phyloP scores from a whole-genome alignment of 371 early-diverging fungal species.

The Umbelopsis sp. region DNA sequence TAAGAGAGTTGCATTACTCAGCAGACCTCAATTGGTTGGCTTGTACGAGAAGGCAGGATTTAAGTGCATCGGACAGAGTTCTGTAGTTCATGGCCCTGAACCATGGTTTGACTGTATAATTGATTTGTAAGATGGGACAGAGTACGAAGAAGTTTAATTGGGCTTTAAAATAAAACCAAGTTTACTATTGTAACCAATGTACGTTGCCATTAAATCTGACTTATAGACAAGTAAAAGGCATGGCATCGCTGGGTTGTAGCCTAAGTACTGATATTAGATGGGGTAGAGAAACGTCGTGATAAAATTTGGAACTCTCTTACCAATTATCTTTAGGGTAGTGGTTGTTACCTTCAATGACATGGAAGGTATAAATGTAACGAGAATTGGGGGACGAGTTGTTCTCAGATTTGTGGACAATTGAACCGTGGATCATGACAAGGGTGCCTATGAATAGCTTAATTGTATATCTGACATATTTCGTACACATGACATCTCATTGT shows the following conservation, averaged over 20 bases:
- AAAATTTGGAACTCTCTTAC: conserved; percentile 27
- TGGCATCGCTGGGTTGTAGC: conserved; percentile 25
- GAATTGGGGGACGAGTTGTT: conserved; percentile 79
- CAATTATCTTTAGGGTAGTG: conserved; percentile 73
- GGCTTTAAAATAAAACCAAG: too few species aligned
- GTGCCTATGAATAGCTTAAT: conserved; percentile 53
- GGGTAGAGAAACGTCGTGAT: not conserved
- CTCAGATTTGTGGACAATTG: conserved; percentile 82
- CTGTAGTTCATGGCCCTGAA: conserved; percentile 68
- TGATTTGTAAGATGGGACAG: conserved; percentile 26
- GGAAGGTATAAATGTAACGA: conserved; percentile 94
- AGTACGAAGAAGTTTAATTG: too few species aligned
- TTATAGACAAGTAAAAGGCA: conserved; percentile 19
- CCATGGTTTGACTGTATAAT: conserved; percentile 57
- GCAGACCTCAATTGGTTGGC: conserved; percentile 54
- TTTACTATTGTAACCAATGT: too few species aligned
- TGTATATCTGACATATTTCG: not conserved
- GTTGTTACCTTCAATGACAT: conserved; percentile 81
- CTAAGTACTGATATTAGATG: conserved; percentile 12
- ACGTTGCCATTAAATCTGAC: not conserved
- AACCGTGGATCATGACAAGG: conserved; percentile 90
- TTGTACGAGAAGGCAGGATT: conserved; percentile 72
- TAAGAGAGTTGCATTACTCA: conserved; percentile 58
- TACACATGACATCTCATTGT: not conserved
- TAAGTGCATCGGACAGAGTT: conserved; percentile 53